phyloP scores from a whole-genome alignment of 1,284 basidiomycete genomes.

The Schizophyllum amplum region DNA sequence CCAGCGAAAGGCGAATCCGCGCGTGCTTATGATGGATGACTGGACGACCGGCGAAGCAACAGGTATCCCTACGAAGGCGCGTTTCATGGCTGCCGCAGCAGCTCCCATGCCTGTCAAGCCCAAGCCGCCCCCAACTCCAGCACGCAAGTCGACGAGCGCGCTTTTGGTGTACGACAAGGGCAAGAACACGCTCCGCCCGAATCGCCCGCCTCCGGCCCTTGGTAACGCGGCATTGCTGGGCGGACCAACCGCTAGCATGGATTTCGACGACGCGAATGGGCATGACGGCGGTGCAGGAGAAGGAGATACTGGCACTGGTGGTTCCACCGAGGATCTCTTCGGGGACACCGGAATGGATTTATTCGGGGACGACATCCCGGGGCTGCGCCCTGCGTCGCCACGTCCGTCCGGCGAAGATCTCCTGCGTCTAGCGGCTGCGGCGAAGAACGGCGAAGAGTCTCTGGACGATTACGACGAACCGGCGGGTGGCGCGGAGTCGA shows the following conservation, averaged over 20 bases:
- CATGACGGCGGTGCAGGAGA: background rate
- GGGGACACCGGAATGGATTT: background rate
- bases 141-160: background rate
- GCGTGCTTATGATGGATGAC: slow-evolving; percentile 41
- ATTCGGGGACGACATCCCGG: background rate
- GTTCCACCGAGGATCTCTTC: background rate
- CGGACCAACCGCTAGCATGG: background rate
- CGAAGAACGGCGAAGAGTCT: background rate
- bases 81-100: slow-evolving; percentile 20
- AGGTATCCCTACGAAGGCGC: slow-evolving; percentile 37
- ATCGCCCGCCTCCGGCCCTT: background rate
- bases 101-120: slow-evolving; percentile 10
- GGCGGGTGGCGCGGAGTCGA: background rate
- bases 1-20: slow-evolving; percentile 39
- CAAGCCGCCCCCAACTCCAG: background rate
- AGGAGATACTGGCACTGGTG: no score
- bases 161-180: background rate
- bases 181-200: background rate
- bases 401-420: background rate
- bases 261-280: background rate
- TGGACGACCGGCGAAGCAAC: slow-evolving; percentile 26
- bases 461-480: background rate
- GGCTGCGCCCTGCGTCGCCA: background rate
- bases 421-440: background rate
- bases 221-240: no score